These are phyloP conservation scores for Chrysoporthe deuterocubensis DNA, from an alignment of 2,329 filamentous ascomycete species.

Conservation along the genomic window DNA sequence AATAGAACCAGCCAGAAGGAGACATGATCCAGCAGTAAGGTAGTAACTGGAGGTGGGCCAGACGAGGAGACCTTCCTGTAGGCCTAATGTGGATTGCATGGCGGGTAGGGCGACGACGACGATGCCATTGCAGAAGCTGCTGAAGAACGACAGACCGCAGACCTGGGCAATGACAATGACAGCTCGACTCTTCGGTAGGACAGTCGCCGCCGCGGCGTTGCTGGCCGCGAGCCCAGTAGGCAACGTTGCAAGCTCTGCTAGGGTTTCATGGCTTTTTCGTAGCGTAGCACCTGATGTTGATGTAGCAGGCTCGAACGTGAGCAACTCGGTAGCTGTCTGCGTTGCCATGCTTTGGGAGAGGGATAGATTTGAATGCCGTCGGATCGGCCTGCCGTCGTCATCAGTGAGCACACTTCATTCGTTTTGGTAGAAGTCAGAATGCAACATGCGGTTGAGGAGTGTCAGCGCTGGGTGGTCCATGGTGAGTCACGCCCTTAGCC, in stretches of 20 bases:
- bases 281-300: background rate
- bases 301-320: background rate
- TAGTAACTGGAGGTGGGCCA: conserved; percentile 45
- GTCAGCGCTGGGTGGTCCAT: background rate
- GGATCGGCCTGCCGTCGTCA: background rate
- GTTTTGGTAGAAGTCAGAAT: background rate
- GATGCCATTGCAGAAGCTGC: conserved; percentile 38
- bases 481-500: too few species aligned
- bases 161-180: conserved; percentile 27
- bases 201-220: background rate
- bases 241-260: background rate
- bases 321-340: background rate
- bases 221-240: background rate
- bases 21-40: conserved; percentile 41
- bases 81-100: conserved; percentile 43
- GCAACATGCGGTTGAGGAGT: background rate
- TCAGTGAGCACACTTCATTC: background rate
- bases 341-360: background rate
- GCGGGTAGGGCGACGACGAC: conserved; percentile 45
- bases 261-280: conserved; percentile 1
- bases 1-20: conserved; percentile 45
- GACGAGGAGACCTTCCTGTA: conserved; percentile 41
- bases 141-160: conserved; percentile 36
- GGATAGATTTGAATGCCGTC: background rate
- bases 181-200: conserved; percentile 9